These are phyloP conservation scores for Diaporthe citriasiana DNA, from an alignment of 2,329 filamentous ascomycete species.

Conservation along the genomic window DNA sequence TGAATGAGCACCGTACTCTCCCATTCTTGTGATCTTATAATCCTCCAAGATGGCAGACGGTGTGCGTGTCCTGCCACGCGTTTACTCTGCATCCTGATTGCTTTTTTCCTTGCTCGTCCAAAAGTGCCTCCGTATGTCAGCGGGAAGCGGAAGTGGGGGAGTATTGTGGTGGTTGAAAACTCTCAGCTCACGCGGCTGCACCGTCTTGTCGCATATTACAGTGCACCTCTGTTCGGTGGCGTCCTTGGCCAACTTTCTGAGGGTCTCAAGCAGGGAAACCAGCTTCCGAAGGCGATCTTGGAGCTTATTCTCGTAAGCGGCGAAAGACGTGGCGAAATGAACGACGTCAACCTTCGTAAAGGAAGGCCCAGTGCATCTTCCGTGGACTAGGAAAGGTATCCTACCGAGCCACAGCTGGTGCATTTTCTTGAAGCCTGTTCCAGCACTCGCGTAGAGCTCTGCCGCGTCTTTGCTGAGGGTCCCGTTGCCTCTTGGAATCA, in stretches of 20 bases:
- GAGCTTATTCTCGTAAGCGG: conserved; percentile 3
- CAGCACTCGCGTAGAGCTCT: conserved; percentile 27
- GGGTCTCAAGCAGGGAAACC: conserved; percentile 34
- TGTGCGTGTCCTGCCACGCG: neutral
- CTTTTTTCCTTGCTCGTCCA: neutral
- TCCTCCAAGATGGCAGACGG: neutral
- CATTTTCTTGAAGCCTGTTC: neutral
- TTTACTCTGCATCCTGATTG: neutral
- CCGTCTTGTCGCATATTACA: conserved; percentile 26
- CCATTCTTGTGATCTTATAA: no score
- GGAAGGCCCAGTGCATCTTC: neutral
- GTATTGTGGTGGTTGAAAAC: conserved; percentile 13
- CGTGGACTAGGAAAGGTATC: conserved; percentile 32
- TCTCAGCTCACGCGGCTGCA: conserved; percentile 19
- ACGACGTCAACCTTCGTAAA: conserved; percentile 14
- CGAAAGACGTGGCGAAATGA: conserved; percentile 7
- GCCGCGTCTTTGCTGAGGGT: conserved; percentile 36
- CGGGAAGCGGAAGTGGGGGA: conserved; percentile 16
- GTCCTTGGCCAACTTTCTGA: conserved; percentile 2
- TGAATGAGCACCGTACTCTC: neutral
- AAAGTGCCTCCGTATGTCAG: conserved; percentile 23
- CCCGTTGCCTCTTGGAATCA: conserved; percentile 25
- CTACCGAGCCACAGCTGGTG: conserved; percentile 39
- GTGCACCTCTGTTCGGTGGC: conserved; percentile 30
- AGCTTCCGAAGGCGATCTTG: conserved; percentile 34